Evolutionary conservation across 441 rosid genomes (phyloP), one percentile per base, ranked within the genome.

Genomic region (Melastoma candidum): DNA sequence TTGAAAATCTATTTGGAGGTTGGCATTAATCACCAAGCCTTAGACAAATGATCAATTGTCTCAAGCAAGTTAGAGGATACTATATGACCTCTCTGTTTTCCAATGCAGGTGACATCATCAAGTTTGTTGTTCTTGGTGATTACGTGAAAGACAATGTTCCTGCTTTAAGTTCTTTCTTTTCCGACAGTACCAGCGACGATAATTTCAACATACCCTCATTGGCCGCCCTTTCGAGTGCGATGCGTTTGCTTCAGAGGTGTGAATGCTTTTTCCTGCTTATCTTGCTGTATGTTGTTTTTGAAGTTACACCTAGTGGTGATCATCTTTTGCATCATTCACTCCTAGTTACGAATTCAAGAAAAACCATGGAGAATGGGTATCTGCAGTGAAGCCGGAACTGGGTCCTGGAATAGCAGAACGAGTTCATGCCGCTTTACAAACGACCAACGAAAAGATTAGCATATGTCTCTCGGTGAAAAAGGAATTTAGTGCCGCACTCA

Each of bases 321-420:
- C 8, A 12, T 43, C 3, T 12, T 53, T 26, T 26, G 47, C 53
- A 44, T 56, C 26, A 36, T 54, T 57, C 51, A 43, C 47, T 39
- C 12, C 12, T 61, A 86, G 93, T 83, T 68, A 68, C 54, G 96
- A 92, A 59, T 92, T 92, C 79, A 88, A 84, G 83, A 78, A 68
- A 3, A 77, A 85, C 68, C 92, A 87, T 45, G 79, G 82, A 26
- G 81, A 84, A 68, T 84, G 94, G 96, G 53, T 87, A 47, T 73
- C 66, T 2, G 62, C 62, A 27, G 83, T 80, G 51, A 92, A 84
- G 45, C 95, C 96, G 27, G 51, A 73, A 52, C 67, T 92, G 50
- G 95, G 96, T 69, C 92, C 95, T 0, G 77, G 80, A 45, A 71
- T 85, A 76, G 64, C 71, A 7, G 77, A 75, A 70, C 65, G 82